Evolutionary conservation across 2,329 filamentous ascomycete species (phyloP), one percentile per base, ranked within the genome.

Genomic region (Emergomyces pasteurianus): DNA sequence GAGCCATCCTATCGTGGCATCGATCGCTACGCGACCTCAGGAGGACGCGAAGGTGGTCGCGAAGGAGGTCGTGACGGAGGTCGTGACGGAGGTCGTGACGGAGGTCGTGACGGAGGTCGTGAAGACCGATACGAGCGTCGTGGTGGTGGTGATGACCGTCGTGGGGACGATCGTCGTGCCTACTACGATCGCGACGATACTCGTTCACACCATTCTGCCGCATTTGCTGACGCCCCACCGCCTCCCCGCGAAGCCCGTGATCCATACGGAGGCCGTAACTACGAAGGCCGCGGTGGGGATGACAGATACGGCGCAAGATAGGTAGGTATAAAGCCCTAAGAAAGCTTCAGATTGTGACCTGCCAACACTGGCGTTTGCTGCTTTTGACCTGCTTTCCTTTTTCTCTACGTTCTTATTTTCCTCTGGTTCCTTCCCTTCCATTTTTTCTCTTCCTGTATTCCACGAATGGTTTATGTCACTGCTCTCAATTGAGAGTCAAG

Each of bases 161-260:
- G 74, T 66, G 74, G 79, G 62, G 72, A 73, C 58, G 75, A 77
- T 63, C 78, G 74, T 65, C 74, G 79, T 63, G 74, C 74, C 60
- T 82, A 81, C 71, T 81, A 82, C 66, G 79, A 81, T 65, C 79
- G 79, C 67, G 79, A 82, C 67, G 72, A 73, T 63, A 66, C 70
- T 59, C 68, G 74, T 71, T 78, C 78, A 65, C 78, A 80, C 67
- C 72, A 75, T 73, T 75, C 76, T 65, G 74, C 74, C 67, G 78
- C 78, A 63, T 65, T 60, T 50, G 58, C 56, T 49, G 74, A 74
- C 43, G 70, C 75, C 40, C 58, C 62, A 53, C 72, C 73, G 63
- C 67, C 73, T 34, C 68, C 72, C 34, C 74, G 74, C 65, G 74
- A 74, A 63, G 62, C 67, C 49, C 69, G 70, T 61, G 71, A 72